Base-by-base conservation (phyloP, 1,284 basidiomycete genomes). In the Malassezia brasiliensis region DNA sequence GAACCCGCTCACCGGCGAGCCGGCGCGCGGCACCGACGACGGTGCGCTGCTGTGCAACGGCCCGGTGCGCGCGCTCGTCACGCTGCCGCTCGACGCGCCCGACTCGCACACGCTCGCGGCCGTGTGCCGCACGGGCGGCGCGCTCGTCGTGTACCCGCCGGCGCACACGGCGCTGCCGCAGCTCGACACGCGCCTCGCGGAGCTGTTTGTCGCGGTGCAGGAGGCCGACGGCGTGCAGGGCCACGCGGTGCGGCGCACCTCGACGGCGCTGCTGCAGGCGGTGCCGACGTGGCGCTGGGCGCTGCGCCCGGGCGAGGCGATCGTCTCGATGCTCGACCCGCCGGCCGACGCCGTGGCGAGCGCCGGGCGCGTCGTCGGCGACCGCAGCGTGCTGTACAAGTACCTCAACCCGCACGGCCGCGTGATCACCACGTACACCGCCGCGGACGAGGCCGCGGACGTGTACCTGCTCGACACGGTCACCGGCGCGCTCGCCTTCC, bases 361-460 rank as follows among this genome's bases (percentile, higher is more conserved):
- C 50, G 56, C 47, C 25, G 88, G 90, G 0, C 86, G 84, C 4
- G 89, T 93, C 3, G 78, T 88, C 2, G 89, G 87, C 6, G 85
- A 94, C 75, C 83, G 91, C 55, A 83, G 83, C 28, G 90, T 90
- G 37, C 75, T 96, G 52, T 93, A 94, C 81, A 96, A 96, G 78
- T 94, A 93, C 72, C 81, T 96, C 61, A 93, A 93, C 73, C 85
- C 87, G 5, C 83, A 88, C 63, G 68, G 89, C 15, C 79, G 85
- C 39, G 82, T 85, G 3, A 78, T 88, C 28, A 77, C 85, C 7
- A 86, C 85, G 14, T 75, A 79, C 5, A 76, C 78, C 5, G 68
- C 74, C 7, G 44, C 35, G 3, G 60, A 56, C 1, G 70, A 86
- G 64, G 82, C 51, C 34, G 65, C 59, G 5, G 53, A 82, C 1